Evolutionary conservation across 345 rosid species (phyloP), one percentile per base, ranked within the genome.

Genomic region (Theobroma cacao): DNA sequence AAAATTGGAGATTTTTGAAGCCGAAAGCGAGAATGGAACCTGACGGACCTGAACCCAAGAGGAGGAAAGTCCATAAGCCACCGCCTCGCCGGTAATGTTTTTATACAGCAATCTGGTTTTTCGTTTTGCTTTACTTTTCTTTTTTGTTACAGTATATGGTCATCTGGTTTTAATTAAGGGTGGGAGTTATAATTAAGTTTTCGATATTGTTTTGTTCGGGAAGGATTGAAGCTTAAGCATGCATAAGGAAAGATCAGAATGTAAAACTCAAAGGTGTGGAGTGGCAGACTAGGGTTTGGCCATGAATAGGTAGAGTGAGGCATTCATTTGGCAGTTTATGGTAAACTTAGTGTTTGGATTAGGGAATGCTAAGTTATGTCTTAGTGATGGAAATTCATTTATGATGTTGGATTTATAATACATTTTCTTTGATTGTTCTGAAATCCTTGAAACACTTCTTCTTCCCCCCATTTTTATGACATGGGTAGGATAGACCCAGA

Each of bases 51-150:
- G 82, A 80, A 12, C 75, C 65, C 40, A 81, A 81, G 84, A 78
- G 64, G 78, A 75, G 80, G 76, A 84, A 75, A 41, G 63, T 78
- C 67, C 47, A 60, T 13, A 77, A 76, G 7, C 82, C 74, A 15
- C 74, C 80, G 41, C 75, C 73, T 34, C 68, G 74, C 53, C 40
- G 76, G 10, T 75, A 77, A 40, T 52, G 53, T 77, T 10, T 3
- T 34, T 8, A 3, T 28, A 7, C 47, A 14, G 20, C 8, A 1
- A 7, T 28, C 1, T 47, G 20, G 8, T 0, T 7, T 22, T 41
- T 45, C 30, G 22, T 45, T 31, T 41, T 33, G 28, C 26, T 38
- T 8, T 78, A n/a, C 48, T 34, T 68, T 24, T 45, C 12, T 15
- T 45, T 31, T 13, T 69, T 8, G 31, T 0, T 65, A 20, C n/a